phyloP scores from a whole-genome alignment of 164 flowering plant species.

The Akebia trifoliata region DNA sequence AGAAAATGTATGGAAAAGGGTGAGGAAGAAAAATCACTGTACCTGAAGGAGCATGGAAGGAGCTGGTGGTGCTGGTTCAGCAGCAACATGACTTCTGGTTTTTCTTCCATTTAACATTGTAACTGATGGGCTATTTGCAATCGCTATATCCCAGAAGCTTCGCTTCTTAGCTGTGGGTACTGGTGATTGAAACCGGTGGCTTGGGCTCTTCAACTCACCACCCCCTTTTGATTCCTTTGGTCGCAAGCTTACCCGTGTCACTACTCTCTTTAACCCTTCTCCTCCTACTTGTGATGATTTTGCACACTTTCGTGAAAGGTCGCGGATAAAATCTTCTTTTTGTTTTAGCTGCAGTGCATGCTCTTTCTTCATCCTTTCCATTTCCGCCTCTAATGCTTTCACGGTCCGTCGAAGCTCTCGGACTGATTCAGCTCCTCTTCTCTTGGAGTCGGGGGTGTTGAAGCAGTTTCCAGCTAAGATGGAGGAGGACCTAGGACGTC shows the following conservation, averaged over 20 bases:
- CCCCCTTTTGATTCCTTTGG: slow-evolving; percentile 32
- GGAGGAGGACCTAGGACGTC: slow-evolving; percentile 43
- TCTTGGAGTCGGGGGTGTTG: slow-evolving; percentile 58
- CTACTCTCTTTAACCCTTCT: slow-evolving; percentile 30
- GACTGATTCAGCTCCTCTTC: slow-evolving; percentile 38
- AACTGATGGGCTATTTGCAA: slow-evolving; percentile 76
- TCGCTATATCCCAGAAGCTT: slow-evolving; percentile 86
- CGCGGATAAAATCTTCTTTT: slow-evolving; percentile 62
- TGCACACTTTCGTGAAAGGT: slow-evolving; percentile 40
- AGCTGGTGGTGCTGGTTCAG: slow-evolving; percentile 43
- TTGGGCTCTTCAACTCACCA: slow-evolving; percentile 65
- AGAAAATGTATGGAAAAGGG: not conserved
- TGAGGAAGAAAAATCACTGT: slow-evolving; percentile 3
- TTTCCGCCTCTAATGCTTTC: slow-evolving; percentile 55
- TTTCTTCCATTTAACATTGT: slow-evolving; percentile 55
- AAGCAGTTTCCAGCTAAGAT: slow-evolving; percentile 51
- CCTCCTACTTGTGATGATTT: slow-evolving; percentile 24
- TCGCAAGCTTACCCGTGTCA: slow-evolving; percentile 54
- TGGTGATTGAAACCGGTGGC: slow-evolving; percentile 66
- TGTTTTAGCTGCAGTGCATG: slow-evolving; percentile 60
- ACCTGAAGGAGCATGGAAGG: slow-evolving; percentile 97
- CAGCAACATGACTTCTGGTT: slow-evolving; percentile 62
- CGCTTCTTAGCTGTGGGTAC: slow-evolving; percentile 75
- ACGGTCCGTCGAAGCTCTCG: slow-evolving; percentile 46
- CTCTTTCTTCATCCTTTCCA: slow-evolving; percentile 65